phyloP scores from a whole-genome alignment of 306 rosid genomes.

The Sesbania bispinosa region DNA sequence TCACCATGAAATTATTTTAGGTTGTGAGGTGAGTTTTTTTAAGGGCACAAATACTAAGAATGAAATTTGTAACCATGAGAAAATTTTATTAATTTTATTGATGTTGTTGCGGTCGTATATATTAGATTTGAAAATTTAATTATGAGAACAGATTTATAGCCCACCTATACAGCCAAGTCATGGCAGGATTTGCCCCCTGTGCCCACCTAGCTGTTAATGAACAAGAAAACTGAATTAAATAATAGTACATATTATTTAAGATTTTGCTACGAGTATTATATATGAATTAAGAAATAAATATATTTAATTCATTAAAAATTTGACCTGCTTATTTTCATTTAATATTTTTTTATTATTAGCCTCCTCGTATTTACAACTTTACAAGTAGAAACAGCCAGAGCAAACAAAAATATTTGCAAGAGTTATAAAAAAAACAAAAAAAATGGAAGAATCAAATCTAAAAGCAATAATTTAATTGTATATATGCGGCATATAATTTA shows the following conservation, averaged over 20 bases:
- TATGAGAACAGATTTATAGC: neutral
- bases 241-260: neutral
- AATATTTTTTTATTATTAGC: too few species aligned
- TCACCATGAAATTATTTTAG: constrained; percentile 27
- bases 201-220: neutral
- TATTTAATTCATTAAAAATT: too few species aligned
- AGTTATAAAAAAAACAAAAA: too few species aligned
- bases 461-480: too few species aligned
- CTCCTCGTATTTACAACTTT: too few species aligned
- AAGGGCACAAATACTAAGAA: too few species aligned
- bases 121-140: neutral
- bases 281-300: neutral
- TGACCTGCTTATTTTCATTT: too few species aligned
- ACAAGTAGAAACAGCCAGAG: too few species aligned
- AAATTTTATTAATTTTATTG: constrained; percentile 15
- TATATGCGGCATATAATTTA: too few species aligned
- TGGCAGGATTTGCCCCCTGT: constrained; percentile 1
- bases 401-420: too few species aligned
- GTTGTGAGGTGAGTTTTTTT: too few species aligned
- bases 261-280: neutral
- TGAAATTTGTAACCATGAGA: neutral
- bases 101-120: neutral
- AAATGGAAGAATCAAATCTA: too few species aligned
- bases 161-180: constrained; percentile 18
- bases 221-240: neutral